Evolutionary conservation across 495 filamentous ascomycete species (phyloP).

Genomic region (Melanomma pulvis-pyrius): DNA sequence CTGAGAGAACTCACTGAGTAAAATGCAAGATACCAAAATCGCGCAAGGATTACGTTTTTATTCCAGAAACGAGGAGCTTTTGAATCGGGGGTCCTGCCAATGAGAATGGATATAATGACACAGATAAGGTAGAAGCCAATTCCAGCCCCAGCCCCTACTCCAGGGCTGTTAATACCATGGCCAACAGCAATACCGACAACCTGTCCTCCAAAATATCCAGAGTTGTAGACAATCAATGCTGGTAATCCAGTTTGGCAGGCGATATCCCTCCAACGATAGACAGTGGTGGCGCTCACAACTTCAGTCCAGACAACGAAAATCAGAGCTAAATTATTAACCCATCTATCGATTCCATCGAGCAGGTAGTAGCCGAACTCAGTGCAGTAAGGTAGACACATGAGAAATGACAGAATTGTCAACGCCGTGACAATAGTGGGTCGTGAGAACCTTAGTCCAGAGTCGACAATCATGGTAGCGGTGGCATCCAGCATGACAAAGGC

Average conservation of each 20-base stretch:
- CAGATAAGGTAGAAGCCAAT: conserved; percentile 36
- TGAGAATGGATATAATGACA: conserved; percentile 5
- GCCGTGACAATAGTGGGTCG: conserved; percentile 7
- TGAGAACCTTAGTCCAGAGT: conserved; percentile 17
- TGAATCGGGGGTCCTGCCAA: conserved; percentile 37
- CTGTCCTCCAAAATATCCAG: conserved; percentile 47
- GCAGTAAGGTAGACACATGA: conserved; percentile 24
- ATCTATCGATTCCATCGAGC: conserved; percentile 24
- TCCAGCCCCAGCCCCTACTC: conserved; percentile 39
- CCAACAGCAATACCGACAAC: conserved; percentile 44
- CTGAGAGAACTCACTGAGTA: conserved; percentile 17
- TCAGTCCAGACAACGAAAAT: conserved; percentile 28
- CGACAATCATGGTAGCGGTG: conserved; percentile 36
- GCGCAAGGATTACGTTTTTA: conserved; percentile 31
- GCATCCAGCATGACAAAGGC: conserved; percentile 34
- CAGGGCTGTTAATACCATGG: conserved; percentile 40
- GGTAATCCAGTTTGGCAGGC: conserved; percentile 41
- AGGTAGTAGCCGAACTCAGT: conserved; percentile 28
- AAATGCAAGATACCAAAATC: conserved; percentile 24
- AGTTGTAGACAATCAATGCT: conserved; percentile 41
- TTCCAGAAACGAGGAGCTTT: conserved; percentile 44
- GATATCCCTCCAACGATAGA: conserved; percentile 39
- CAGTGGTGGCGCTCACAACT: conserved; percentile 12
- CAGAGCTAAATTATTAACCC: conserved; percentile 18
- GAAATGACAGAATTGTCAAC: conserved; percentile 11